Evolutionary conservation across 2,329 filamentous ascomycete genomes (phyloP).

Genomic region (Colletotrichum sp.): DNA sequence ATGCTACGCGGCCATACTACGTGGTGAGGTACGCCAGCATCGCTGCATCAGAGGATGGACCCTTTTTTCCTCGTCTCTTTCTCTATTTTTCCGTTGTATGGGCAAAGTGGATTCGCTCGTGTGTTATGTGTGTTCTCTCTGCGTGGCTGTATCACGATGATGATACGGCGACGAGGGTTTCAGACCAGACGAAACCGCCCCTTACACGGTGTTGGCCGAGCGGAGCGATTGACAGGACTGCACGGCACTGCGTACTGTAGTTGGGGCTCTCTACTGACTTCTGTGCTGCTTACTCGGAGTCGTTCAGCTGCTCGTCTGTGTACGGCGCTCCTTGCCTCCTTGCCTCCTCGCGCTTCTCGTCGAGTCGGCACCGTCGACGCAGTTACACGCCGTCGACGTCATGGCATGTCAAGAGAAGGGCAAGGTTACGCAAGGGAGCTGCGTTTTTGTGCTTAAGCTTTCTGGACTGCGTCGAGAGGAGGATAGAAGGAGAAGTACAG

Average conservation of each 20-base stretch:
- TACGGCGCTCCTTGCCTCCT: neutral
- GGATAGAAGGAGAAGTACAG: neutral
- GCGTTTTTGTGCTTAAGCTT: neutral
- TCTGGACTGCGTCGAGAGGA: neutral
- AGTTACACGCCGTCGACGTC: conserved; percentile 2
- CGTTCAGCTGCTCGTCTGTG: neutral
- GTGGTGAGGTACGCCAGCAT: neutral
- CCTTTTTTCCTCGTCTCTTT: neutral
- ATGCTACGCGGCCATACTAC: neutral
- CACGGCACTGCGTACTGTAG: neutral
- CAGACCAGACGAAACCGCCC: conserved; percentile 4
- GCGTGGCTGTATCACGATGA: conserved; percentile 10
- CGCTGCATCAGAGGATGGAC: neutral
- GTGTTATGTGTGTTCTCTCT: neutral
- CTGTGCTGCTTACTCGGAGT: neutral
- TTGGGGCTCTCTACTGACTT: neutral
- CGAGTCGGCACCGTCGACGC: neutral
- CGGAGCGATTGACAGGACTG: neutral
- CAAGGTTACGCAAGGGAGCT: neutral
- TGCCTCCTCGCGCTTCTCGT: neutral
- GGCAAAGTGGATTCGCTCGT: neutral
- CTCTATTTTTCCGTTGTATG: neutral
- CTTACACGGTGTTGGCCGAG: neutral
- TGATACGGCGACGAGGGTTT: conserved; percentile 16
- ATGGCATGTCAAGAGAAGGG: neutral